phyloP scores from a whole-genome alignment of 1,284 basidiomycete genomes.

The Sporisorium exsertum region DNA sequence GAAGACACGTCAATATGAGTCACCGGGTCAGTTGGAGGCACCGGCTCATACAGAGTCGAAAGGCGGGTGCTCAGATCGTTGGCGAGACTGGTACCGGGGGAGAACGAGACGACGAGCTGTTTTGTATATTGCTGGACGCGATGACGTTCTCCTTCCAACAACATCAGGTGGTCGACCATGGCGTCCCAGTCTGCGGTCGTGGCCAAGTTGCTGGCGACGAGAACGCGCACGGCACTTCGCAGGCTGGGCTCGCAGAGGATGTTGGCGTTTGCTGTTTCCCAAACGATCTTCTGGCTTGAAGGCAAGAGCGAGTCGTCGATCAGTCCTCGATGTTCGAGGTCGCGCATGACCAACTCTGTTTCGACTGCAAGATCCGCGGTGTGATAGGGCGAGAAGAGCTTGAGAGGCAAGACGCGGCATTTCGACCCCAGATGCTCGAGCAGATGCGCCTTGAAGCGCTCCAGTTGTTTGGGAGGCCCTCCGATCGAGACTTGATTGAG shows the following conservation, averaged over 20 bases:
- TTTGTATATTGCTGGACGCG: too few relatives aligned
- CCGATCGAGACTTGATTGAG: constrained; percentile 32
- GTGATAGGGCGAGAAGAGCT: constrained; percentile 48
- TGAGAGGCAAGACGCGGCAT: constrained; percentile 13
- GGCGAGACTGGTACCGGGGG: constrained; percentile 31
- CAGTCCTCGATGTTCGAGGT: constrained; percentile 30
- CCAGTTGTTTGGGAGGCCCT: constrained; percentile 22
- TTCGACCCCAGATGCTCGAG: constrained; percentile 3
- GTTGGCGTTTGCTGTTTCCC: constrained; percentile 25
- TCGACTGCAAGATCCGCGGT: constrained; percentile 17
- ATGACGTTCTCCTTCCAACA: constrained; percentile 6
- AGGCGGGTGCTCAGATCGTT: constrained; percentile 21
- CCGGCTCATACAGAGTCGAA: neutral
- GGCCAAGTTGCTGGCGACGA: constrained; percentile 35
- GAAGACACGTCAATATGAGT: constrained; percentile 17
- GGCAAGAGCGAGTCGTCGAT: constrained; percentile 7
- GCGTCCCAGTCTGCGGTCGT: constrained; percentile 34
- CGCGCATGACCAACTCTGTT: constrained; percentile 15
- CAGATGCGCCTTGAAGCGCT: constrained; percentile 20
- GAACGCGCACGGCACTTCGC: constrained; percentile 5
- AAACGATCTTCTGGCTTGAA: constrained; percentile 21
- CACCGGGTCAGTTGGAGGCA: neutral
- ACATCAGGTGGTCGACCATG: constrained; percentile 24
- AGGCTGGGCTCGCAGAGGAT: constrained; percentile 8
- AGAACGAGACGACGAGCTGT: constrained; percentile 22